phyloP scores from a whole-genome alignment of 2,329 filamentous ascomycete genomes.

The Exophiala sp. region DNA sequence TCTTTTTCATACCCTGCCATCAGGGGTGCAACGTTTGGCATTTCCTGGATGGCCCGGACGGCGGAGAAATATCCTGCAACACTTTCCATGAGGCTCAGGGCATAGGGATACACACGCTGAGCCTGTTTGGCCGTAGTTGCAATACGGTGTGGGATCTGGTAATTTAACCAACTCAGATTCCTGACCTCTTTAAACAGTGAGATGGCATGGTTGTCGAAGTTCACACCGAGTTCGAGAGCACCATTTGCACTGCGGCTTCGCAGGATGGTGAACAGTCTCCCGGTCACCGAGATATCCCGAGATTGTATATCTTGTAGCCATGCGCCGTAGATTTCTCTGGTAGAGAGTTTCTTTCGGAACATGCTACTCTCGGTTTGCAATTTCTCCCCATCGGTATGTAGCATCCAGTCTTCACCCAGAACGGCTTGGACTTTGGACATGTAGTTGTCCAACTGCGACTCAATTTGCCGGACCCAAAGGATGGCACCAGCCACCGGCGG shows the following conservation, averaged over 20 bases:
- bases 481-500: conserved; percentile 95
- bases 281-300: conserved; percentile 84
- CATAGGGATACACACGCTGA: conserved; percentile 96
- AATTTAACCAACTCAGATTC: conserved; percentile 92
- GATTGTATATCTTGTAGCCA: conserved; percentile 89
- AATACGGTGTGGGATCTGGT: conserved; percentile 86
- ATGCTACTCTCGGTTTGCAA: conserved; percentile 83
- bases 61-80: conserved; percentile 91
- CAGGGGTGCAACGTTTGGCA: conserved; percentile 81
- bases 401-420: conserved; percentile 84
- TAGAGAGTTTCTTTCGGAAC: conserved; percentile 95
- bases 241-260: conserved; percentile 88
- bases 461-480: conserved; percentile 95
- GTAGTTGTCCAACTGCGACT: conserved; percentile 88
- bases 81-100: conserved; percentile 97
- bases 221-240: conserved; percentile 79
- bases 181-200: conserved; percentile 97
- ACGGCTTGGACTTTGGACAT: conserved; percentile 99
- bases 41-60: conserved; percentile 71
- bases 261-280: conserved; percentile 82
- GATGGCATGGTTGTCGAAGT: conserved; percentile 96
- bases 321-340: conserved; percentile 85
- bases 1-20: conserved; percentile 89
- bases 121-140: conserved; percentile 96
- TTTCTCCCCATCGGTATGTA: conserved; percentile 92